Evolutionary conservation across 2,329 filamentous ascomycete species (phyloP), one percentile per base, ranked within the genome.

Genomic region (Fusarium sp.): DNA sequence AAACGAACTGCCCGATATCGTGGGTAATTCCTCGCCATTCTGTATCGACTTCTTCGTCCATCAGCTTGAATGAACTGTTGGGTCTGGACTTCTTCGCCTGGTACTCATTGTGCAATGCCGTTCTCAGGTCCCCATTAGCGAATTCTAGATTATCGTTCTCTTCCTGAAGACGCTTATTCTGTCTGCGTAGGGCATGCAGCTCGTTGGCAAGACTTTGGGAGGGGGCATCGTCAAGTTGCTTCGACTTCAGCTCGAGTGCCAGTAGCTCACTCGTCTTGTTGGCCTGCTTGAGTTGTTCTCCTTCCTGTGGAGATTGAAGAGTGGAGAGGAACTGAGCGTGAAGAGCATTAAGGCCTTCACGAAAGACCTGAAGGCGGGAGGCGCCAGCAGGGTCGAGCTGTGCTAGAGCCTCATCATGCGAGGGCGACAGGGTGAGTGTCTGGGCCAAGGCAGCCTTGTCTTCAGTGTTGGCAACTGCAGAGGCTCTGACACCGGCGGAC

Each of bases 1-100:
- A 7, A 21, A 34, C 47, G 12, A 68, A 68, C n/a, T 44, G 21
- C 4, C 54, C 38, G 14, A 68, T 68, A 1, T 40, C 23, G 4
- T 44, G 30, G 10, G 40, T 62, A 2, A 68, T 55, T 1, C 4
- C 2, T 2, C 24, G 17, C 65, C 65, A 68, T 7, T 20, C 9
- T 4, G 1, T 7, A 9, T 26, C 20, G 7, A 44, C 62, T 7
- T 51, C 14, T 3, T 56, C 47, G n/a, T 68, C 65, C 6, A 62
- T 30, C 11, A 68, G 5, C 36, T 68, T 68, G 26, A 51, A 58
- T 1, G 38, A 21, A 6, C 43, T 15, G 12, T 59, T 36, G 8
- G 38, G 8, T 20, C 36, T 20, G 14, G 40, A 28, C 5, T 48
- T 26, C n/a, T 6, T 26, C 19, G 34, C 46, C 6, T 47, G 20